A percentile compares a stretch with the other conserved stretches of the same genome.
These are phyloP conservation scores for Crithidia expoeki DNA, from an alignment of 208 protist species.

Conservation along the genomic window DNA sequence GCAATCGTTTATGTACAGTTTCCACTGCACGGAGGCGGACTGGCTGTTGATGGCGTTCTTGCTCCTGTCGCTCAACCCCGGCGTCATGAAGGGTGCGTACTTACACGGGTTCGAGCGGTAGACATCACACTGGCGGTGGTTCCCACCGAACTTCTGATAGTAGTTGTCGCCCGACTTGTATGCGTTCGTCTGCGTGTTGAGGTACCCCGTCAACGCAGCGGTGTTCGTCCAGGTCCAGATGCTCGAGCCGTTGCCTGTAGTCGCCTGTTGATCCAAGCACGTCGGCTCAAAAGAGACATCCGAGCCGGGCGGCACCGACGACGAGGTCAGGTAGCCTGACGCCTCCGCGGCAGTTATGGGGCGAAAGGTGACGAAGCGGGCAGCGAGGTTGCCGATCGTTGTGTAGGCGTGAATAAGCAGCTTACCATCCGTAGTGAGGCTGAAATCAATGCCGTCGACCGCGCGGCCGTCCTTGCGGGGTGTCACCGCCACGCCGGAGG, in stretches of 20 bases:
- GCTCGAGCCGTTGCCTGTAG: conserved; percentile 46
- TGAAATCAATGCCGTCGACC: conserved; percentile 66
- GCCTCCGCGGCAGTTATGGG: conserved; percentile 46
- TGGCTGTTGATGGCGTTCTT: conserved; percentile 21
- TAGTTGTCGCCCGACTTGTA: conserved; percentile 87
- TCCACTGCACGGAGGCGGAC: conserved; percentile 63
- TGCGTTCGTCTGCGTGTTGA: conserved; percentile 55
- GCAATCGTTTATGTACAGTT: conserved; percentile 83
- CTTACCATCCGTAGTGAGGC: conserved; percentile 52
- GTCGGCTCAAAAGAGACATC: conserved; percentile 76
- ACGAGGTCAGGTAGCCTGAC: conserved; percentile 43
- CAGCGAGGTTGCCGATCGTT: conserved; percentile 78
- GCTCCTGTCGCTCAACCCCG: conserved; percentile 38
- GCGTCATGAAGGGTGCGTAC: conserved; percentile 84
- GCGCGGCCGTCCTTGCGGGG: conserved; percentile 55
- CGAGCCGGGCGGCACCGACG: conserved; percentile 37
- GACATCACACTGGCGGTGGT: conserved; percentile 80
- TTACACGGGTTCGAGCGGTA: conserved; percentile 79
- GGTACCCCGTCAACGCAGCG: conserved; percentile 32
- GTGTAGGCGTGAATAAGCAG: conserved; percentile 75
- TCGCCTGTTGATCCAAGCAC: conserved; percentile 73
- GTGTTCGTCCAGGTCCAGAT: conserved; percentile 73
- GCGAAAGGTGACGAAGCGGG: conserved; percentile 85
- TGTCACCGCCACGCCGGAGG: conserved; percentile 29
- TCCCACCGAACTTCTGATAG: conserved; percentile 91